These are phyloP conservation scores for Prorocentrum cordatum DNA, from an alignment of 169 alveolate genomes.

Conservation along the genomic window DNA sequence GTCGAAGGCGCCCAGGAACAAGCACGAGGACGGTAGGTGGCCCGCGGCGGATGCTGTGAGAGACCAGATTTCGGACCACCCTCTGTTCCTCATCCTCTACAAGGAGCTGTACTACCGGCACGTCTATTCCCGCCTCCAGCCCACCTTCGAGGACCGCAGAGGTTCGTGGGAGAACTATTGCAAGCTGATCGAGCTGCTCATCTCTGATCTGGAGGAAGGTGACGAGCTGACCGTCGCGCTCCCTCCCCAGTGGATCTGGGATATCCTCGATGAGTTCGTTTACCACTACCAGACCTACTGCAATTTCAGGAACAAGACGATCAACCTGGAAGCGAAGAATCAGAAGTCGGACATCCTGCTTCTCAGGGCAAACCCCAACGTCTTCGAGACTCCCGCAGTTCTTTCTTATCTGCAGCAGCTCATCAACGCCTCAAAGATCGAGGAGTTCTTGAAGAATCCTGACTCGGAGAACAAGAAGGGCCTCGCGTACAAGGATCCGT, in stretches of 20 bases:
- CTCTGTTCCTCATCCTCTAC: constrained; percentile 59
- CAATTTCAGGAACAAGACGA: too few species aligned
- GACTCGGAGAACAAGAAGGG: too few species aligned
- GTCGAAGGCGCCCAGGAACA: too few species aligned
- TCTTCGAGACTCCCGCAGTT: too few species aligned
- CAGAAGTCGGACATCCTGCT: too few species aligned
- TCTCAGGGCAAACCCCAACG: too few species aligned
- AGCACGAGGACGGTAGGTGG: not conserved
- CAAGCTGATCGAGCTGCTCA: constrained; percentile 53
- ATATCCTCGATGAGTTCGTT: constrained; percentile 60
- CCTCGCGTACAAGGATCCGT: too few species aligned
- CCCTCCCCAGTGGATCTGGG: constrained; percentile 68
- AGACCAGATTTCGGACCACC: not conserved
- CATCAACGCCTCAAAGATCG: too few species aligned
- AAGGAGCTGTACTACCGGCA: constrained; percentile 52
- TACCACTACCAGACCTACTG: constrained; percentile 68
- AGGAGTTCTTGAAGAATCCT: too few species aligned
- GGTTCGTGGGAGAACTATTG: constrained; percentile 63
- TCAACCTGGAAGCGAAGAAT: too few species aligned
- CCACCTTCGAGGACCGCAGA: constrained; percentile 10
- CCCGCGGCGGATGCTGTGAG: not conserved
- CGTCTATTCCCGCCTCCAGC: not conserved
- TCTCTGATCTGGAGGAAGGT: constrained; percentile 43
- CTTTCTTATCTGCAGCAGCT: too few species aligned
- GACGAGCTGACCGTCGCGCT: constrained; percentile 34